Conservation (phyloP, 768 basidiomycete species). For the Kwoniella europaea region DNA sequence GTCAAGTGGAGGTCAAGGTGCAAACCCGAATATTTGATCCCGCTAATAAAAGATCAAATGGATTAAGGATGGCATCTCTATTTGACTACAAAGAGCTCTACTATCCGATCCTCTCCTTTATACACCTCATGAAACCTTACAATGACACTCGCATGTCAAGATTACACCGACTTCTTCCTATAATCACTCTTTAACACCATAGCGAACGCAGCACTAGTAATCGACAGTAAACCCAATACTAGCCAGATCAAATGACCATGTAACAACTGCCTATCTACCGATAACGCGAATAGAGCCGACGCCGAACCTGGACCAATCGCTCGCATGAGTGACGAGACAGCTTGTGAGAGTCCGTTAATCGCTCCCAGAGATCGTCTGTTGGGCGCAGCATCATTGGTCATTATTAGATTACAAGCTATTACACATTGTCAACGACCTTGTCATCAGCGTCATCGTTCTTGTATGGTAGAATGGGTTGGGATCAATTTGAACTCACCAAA, state of each 20-base stretch:
- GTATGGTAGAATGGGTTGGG: no score
- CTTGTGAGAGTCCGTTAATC: conserved; percentile 49
- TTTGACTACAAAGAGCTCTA: no score
- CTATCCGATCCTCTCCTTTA: no score
- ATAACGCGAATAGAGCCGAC: conserved; percentile 43
- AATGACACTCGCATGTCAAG: not conserved
- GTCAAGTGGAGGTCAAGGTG: not conserved
- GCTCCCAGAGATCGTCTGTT: conserved; percentile 36
- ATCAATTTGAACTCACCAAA: conserved; percentile 31
- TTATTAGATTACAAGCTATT: conserved; percentile 47
- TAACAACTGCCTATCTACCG: conserved; percentile 40
- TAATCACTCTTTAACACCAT: conserved; percentile 27
- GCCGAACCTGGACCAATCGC: conserved; percentile 45
- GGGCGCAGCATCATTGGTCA: conserved; percentile 47
- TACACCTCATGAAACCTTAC: not conserved
- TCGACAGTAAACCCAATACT: conserved; percentile 14
- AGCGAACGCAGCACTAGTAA: conserved; percentile 23
- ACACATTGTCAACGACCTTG: no score
- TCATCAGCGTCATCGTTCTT: no score
- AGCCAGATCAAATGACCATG: conserved; percentile 47
- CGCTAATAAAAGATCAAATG: not conserved
- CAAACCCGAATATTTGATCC: not conserved
- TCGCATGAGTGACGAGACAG: conserved; percentile 39
- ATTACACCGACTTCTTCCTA: conserved; percentile 17
- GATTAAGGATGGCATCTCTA: not conserved